These are phyloP conservation scores for Bryum argenteum DNA, from an alignment of 225 moss, liverwort and hornwort species.

Conservation along the genomic window DNA sequence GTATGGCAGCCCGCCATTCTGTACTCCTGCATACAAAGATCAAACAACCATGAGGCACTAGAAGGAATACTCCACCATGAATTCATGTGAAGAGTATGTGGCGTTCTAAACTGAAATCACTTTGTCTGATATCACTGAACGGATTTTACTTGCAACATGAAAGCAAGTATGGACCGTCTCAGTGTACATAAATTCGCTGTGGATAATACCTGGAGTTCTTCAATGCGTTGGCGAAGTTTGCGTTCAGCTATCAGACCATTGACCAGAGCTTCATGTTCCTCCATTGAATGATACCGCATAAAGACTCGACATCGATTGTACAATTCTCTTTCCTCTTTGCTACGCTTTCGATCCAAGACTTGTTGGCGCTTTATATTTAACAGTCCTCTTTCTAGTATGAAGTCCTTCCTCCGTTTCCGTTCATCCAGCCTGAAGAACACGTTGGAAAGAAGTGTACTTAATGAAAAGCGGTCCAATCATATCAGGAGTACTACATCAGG, in stretches of 20 bases:
- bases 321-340: conserved; percentile 91
- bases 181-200: background rate
- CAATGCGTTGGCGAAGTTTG: conserved; percentile 83
- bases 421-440: conserved; percentile 72
- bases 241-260: conserved; percentile 79
- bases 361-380: conserved; percentile 78
- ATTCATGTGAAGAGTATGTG: background rate
- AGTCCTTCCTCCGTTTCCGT: conserved; percentile 88
- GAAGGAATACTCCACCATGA: conserved; percentile 6
- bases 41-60: conserved; percentile 9
- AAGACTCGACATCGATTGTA: conserved; percentile 78
- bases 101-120: conserved; percentile 7
- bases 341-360: conserved; percentile 72
- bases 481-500: conserved; percentile 7
- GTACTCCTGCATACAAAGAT: conserved; percentile 71
- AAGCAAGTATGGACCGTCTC: conserved; percentile 7
- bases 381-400: conserved; percentile 86
- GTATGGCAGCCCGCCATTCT: conserved; percentile 83
- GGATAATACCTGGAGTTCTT: conserved; percentile 86
- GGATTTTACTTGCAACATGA: background rate
- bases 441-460: conserved; percentile 12
- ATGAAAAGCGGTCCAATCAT: conserved; percentile 4
- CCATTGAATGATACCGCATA: conserved; percentile 85
- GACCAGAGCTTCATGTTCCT: conserved; percentile 85
- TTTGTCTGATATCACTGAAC: background rate